Base-by-base conservation (phyloP, 2,329 filamentous ascomycete genomes). In the Penicillium brevicompactum region DNA sequence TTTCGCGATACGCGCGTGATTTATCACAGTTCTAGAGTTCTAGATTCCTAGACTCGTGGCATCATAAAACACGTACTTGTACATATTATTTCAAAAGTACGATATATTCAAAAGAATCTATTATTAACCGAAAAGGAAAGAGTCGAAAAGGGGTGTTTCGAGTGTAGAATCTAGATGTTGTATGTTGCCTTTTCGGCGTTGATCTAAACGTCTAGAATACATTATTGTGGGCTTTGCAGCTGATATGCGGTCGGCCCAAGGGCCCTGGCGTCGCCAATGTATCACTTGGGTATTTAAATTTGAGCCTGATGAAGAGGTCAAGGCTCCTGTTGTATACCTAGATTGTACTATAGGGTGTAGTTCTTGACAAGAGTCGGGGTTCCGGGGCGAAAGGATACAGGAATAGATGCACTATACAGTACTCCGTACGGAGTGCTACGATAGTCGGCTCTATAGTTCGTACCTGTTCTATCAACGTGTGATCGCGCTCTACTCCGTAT, bases 211-310 rank as follows among this genome's bases (percentile, higher is more conserved):
- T 22, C 24, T 50, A 13, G 14, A 41, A 42, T 31, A 34, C 16
- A 31, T 30, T 60, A 59, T 55, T 46, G 53, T 42, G 51, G 49
- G 56, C 59, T 58, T 59, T 64, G 58, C 65, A 65, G 60, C 60
- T 67, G 67, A 69, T 70, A 69, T 68, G 67, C 61, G 59, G 45
- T 40, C 49, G 21, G 46, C 31, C 46, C 43, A 37, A 27, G 43
- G 53, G 49, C 40, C 53, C 56, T 53, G 49, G 54, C 51, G 49
- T 22, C 49, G 65, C 59, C 61, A 67, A 69, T 55, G 49, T 52
- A 46, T 56, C 53, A 47, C 34, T 49, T 37, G 40, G 43, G 27
- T 41, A 21, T 32, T 38, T 27, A 18, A 4, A 41, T 49, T 42
- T 42, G 50, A 48, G 38, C 32, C 34, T 32, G 46, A 47, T 46